phyloP scores from a whole-genome alignment of 257 asterid species.

The Gentiana macrophylla region DNA sequence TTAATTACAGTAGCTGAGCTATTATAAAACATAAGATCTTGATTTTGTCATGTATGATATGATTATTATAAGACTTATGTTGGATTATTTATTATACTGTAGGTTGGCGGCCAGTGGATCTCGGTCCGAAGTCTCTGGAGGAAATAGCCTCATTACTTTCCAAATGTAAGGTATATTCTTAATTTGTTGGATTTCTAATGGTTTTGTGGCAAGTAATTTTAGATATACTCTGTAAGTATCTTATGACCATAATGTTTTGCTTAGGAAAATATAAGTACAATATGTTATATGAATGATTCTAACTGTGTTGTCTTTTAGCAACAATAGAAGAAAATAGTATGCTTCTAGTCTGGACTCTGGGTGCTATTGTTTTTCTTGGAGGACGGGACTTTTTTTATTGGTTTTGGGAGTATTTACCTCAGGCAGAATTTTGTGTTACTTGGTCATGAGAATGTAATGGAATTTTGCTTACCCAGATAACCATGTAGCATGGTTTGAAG shows the following conservation, averaged over 20 bases:
- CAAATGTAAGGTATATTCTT: conserved; percentile 49
- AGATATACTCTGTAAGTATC: too few species aligned
- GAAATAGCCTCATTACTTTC: conserved; percentile 44
- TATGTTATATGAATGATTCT: neutral
- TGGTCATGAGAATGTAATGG: neutral
- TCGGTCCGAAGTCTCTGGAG: conserved; percentile 74
- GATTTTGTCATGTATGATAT: neutral
- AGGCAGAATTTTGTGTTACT: neutral
- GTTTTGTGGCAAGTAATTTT: too few species aligned
- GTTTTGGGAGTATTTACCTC: neutral
- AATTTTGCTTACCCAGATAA: neutral
- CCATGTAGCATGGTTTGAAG: neutral
- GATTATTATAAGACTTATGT: neutral
- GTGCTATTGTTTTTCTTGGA: too few species aligned
- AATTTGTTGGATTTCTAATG: neutral
- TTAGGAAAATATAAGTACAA: too few species aligned
- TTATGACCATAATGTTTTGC: too few species aligned
- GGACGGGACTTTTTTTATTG: neutral
- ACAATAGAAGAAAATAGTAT: too few species aligned
- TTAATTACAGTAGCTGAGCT: neutral
- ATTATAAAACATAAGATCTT: too few species aligned
- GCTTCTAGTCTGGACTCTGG: too few species aligned
- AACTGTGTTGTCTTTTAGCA: neutral
- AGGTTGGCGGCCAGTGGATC: conserved; percentile 88
- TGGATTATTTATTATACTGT: conserved; percentile 6